Percentiles rank a stretch among this genome's conserved stretches.
These are phyloP conservation scores for Phytopythium aichiense DNA, from an alignment of 352 stramenopile species.

Conservation along the genomic window DNA sequence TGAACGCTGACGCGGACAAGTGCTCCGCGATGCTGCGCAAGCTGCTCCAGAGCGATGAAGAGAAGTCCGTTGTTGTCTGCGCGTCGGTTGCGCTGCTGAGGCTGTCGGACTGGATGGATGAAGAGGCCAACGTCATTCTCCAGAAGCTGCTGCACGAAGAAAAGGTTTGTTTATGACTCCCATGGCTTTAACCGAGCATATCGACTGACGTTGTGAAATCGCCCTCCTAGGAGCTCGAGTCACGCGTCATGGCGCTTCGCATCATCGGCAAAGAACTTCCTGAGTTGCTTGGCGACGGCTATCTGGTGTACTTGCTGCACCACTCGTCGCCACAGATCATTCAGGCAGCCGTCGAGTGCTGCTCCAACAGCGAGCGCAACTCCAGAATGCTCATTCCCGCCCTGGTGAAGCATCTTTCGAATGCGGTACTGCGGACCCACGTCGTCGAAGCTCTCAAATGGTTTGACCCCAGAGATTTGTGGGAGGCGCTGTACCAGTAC, in stretches of 20 bases:
- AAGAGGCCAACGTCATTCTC: slow-evolving; percentile 76
- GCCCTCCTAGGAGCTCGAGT: slow-evolving; percentile 40
- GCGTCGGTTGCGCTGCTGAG: slow-evolving; percentile 69
- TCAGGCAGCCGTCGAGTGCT: slow-evolving; percentile 77
- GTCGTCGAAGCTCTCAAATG: slow-evolving; percentile 66
- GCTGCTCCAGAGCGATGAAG: slow-evolving; percentile 54
- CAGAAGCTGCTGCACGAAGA: slow-evolving; percentile 80
- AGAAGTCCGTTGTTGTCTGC: slow-evolving; percentile 69
- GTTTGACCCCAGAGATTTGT: slow-evolving; percentile 63
- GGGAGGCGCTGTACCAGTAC: slow-evolving; percentile 65
- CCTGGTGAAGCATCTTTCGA: slow-evolving; percentile 73
- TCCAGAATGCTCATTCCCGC: slow-evolving; percentile 84
- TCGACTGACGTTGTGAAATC: not conserved
- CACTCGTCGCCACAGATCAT: slow-evolving; percentile 67
- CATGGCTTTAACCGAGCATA: not conserved
- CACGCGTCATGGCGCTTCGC: slow-evolving; percentile 73
- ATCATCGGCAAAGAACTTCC: slow-evolving; percentile 80
- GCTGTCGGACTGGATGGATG: slow-evolving; percentile 83
- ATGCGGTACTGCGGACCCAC: slow-evolving; percentile 56
- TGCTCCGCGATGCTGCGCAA: slow-evolving; percentile 64
- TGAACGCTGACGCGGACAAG: slow-evolving; percentile 51
- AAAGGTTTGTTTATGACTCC: slow-evolving; percentile 21
- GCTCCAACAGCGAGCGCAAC: slow-evolving; percentile 64
- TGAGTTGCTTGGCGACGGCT: slow-evolving; percentile 77
- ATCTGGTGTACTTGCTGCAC: slow-evolving; percentile 81